Evolutionary conservation across 805 yeast species (phyloP).

Genomic region (Lipomyces orientalis): DNA sequence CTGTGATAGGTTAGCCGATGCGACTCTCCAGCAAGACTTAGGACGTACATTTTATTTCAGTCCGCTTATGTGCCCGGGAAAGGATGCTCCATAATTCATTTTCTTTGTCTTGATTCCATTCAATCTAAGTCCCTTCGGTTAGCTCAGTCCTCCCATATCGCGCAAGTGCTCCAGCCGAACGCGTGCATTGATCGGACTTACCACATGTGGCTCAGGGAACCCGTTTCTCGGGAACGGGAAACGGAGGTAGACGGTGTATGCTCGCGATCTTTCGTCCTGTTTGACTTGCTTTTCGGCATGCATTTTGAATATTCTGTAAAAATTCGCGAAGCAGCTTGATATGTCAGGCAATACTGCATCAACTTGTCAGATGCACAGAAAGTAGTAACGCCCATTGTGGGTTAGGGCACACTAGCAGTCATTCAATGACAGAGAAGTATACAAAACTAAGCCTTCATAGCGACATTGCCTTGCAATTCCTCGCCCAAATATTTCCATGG

Average conservation of each 20-base stretch:
- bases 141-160: not conserved
- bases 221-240: conserved; percentile 52
- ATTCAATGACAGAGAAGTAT: no score
- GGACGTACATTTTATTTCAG: conserved; percentile 46
- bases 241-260: conserved; percentile 51
- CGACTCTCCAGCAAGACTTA: not conserved
- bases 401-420: no score
- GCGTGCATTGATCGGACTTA: conserved; percentile 24
- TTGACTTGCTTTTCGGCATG: not conserved
- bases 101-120: conserved; percentile 46
- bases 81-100: conserved; percentile 44
- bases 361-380: not conserved
- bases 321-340: not conserved
- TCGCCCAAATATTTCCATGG: no score
- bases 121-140: conserved; percentile 30
- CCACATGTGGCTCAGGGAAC: conserved; percentile 49
- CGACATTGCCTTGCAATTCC: no score
- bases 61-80: conserved; percentile 45
- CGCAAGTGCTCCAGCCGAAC: not conserved
- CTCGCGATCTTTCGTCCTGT: not conserved
- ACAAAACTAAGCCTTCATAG: no score
- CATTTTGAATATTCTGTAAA: not conserved
- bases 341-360: no score
- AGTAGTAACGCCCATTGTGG: not conserved
- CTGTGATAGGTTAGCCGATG: conserved; percentile 34